These are phyloP conservation scores for Exophiala bonariae DNA, from an alignment of 2,329 filamentous ascomycete genomes.

Conservation along the genomic window DNA sequence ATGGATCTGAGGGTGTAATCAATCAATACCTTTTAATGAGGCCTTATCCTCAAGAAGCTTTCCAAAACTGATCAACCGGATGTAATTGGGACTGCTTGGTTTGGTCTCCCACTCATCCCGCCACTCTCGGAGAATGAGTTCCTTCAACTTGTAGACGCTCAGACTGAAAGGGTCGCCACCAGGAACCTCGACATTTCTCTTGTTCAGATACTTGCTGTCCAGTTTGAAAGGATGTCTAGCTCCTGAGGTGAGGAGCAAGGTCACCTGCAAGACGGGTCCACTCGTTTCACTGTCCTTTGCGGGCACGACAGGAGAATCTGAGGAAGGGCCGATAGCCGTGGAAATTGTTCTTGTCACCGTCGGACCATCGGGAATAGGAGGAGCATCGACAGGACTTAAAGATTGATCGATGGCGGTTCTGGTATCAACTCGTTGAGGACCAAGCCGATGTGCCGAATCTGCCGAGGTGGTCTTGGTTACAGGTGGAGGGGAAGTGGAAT, in stretches of 20 bases:
- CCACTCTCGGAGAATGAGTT: slow-evolving; percentile 92
- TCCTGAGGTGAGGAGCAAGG: slow-evolving; percentile 77
- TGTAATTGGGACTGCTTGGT: slow-evolving; percentile 82
- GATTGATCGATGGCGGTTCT: slow-evolving; percentile 25
- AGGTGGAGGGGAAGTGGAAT: slow-evolving; percentile 6
- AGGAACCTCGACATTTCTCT: slow-evolving; percentile 75
- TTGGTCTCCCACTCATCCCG: slow-evolving; percentile 84
- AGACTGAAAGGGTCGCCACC: slow-evolving; percentile 82
- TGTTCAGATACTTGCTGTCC: slow-evolving; percentile 79
- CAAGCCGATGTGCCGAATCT: slow-evolving; percentile 2
- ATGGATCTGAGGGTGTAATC: slow-evolving; percentile 1
- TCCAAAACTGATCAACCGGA: slow-evolving; percentile 88
- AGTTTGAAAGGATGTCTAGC: slow-evolving; percentile 87
- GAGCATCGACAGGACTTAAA: slow-evolving; percentile 20
- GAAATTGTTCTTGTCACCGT: slow-evolving; percentile 20
- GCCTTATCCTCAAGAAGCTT: slow-evolving; percentile 88
- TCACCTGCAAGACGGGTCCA: slow-evolving; percentile 58
- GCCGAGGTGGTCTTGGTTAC: slow-evolving; percentile 11
- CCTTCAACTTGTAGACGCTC: slow-evolving; percentile 90
- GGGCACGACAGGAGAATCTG: slow-evolving; percentile 24
- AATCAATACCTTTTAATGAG: slow-evolving; percentile 69
- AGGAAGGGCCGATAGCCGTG: slow-evolving; percentile 29
- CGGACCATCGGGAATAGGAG: slow-evolving; percentile 7
- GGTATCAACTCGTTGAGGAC: slow-evolving; percentile 26
- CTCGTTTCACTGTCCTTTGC: slow-evolving; percentile 40